Evolutionary conservation across 2,329 filamentous ascomycete genomes (phyloP), one percentile per base, ranked within the genome.

Genomic region (Cordyceps fumosorosea): DNA sequence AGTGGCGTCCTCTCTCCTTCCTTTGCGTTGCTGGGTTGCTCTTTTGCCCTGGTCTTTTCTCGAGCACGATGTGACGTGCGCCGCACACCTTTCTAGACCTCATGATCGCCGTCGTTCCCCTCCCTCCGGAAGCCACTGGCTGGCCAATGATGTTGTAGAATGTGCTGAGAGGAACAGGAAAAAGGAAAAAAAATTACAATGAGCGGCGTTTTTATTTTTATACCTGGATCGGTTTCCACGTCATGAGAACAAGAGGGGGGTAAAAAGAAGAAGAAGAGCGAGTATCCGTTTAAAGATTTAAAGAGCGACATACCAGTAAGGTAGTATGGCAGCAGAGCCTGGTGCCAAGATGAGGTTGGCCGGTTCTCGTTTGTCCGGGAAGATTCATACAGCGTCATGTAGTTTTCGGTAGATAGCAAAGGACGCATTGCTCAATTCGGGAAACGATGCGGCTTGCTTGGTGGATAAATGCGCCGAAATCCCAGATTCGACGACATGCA

Each of bases 81-180:
- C 20, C 18, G 45, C 34, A 32, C 56, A 59, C 32, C 56, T 54
- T 60, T 53, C 37, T 45, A 34, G 57, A 54, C 57, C 57, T 60
- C 57, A 60, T 60, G 57, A 60, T 60, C 50, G 45, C 22, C 56
- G 32, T 14, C 8, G 8, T 14, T 18, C 20, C 56, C 29, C 32
- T 20, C 44, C 16, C 44, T 22, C 24, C n/a, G 20, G 24, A 34
- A 18, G n/a, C 22, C 50, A 40, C 12, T 14, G 16, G 14, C 22
- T 22, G 16, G 57, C 57, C 57, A 60, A 60, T 60, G 37, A 54
- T 6, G 22, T 22, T 45, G 18, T 12, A 29, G 42, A 44, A 44
- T 44, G 42, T 3, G 44, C 6, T 20, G 44, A n/a, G 12, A 26
- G 12, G 45, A 26, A 14, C 22, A 16, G 22, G 20, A 12, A 52